Evolutionary conservation across 2,329 filamentous ascomycete species (phyloP).

Genomic region (Graphiopsis chlorocephala): DNA sequence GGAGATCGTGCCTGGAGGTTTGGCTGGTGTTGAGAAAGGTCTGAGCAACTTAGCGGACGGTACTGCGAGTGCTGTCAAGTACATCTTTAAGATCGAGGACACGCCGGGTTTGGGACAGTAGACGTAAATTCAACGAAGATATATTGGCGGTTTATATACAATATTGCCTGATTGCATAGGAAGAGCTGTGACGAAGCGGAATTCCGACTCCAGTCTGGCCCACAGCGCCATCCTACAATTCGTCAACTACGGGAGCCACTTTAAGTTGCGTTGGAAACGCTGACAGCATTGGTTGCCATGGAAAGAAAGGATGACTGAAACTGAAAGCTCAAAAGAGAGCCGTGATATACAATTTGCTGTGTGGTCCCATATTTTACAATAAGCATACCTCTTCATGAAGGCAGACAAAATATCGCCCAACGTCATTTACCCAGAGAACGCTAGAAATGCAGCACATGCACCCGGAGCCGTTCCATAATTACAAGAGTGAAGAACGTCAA

Average conservation of each 20-base stretch:
- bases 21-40: slow-evolving; percentile 29
- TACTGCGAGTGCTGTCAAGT: slow-evolving; percentile 33
- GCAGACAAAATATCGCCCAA: not conserved
- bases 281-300: not conserved
- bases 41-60: slow-evolving; percentile 31
- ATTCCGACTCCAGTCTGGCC: not conserved
- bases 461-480: slow-evolving; percentile 1
- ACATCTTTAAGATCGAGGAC: slow-evolving; percentile 32
- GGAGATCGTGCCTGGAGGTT: slow-evolving; percentile 31
- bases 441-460: slow-evolving; percentile 9
- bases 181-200: not conserved
- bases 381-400: not conserved
- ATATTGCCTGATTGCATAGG: not conserved
- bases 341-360: slow-evolving; percentile 13
- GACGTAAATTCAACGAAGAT: not conserved
- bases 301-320: not conserved
- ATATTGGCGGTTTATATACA: not conserved
- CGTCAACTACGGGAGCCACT: not conserved
- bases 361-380: slow-evolving; percentile 10
- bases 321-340: not conserved
- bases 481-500: slow-evolving; percentile 5
- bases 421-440: not conserved
- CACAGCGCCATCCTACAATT: not conserved
- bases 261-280: not conserved
- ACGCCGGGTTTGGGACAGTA: slow-evolving; percentile 22